Evolutionary conservation across 495 filamentous ascomycete genomes (phyloP), one percentile per base, ranked within the genome.

Genomic region (Trichocladium uniseriatum): DNA sequence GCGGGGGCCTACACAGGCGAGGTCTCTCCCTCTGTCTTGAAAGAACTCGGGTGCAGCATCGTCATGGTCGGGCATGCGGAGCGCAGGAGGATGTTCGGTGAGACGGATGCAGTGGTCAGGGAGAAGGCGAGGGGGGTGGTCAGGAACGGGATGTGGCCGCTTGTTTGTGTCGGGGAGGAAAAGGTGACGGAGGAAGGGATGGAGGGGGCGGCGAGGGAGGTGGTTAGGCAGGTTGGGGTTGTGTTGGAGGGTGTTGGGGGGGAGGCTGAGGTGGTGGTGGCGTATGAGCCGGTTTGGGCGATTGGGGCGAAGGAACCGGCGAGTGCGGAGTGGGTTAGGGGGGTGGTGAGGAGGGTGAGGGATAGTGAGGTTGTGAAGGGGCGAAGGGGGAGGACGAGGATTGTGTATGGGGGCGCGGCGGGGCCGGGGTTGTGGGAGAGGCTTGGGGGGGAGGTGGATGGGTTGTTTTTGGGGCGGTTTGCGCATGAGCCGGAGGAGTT

Each of bases 211-310:
- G 73, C 83, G 1, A 48, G 69, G 5, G 85, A 89, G 63, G 87
- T 84, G 48, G 67, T 68, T 27, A 62, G 67, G 15, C 84, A 90
- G 51, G 72, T 92, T 13, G 69, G 69, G 18, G 69, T 76, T 2
- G 79, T 85, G 7, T 57, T 92, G 15, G 65, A 65, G 13, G 76
- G 70, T 0, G 66, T 89, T 19, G 73, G 77, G 0, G 65, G 59
- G 2, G 70, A 79, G 9, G 75, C 75, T 1, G 79, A 88, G n/a
- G 76, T 91, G 16, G 79, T 90, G 13, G 73, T 92, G 34, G 88
- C 87, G 3, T 94, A 94, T 61, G 88, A 94, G 69, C 87, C 87
- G 10, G 85, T 91, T 1, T 94, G 87, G 87, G 87, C 87, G 0
- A 94, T 94, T 65, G 87, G 87, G 3, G 76, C 84, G 22, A 67